phyloP scores from a whole-genome alignment of 2,329 filamentous ascomycete species.

The Pseudogymnoascus sp. region DNA sequence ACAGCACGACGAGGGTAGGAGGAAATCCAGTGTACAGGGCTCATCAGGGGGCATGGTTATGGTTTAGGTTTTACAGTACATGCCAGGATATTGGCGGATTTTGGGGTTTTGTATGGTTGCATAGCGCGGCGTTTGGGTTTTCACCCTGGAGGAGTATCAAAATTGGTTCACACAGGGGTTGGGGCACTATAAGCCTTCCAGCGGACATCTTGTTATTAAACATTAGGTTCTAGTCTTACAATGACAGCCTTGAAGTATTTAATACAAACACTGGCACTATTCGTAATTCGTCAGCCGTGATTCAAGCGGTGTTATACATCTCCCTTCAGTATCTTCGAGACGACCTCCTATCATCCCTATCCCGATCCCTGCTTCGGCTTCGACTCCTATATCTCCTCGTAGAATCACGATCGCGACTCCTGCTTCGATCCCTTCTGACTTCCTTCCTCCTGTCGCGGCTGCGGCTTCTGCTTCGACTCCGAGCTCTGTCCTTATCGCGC shows the following conservation, averaged over 20 bases:
- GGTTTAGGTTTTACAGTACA: background rate
- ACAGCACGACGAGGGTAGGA: background rate
- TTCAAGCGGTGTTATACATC: background rate
- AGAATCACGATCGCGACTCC: conserved; percentile 18
- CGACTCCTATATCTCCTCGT: conserved; percentile 19
- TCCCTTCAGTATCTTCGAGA: background rate
- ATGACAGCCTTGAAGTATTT: background rate
- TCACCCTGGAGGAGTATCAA: background rate
- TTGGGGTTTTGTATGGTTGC: background rate
- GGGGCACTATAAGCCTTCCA: background rate
- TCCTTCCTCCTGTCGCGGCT: conserved; percentile 12
- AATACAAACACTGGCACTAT: background rate
- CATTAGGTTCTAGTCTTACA: conserved; percentile 6
- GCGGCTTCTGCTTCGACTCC: conserved; percentile 16
- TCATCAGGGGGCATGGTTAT: conserved; percentile 2
- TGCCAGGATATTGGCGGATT: background rate
- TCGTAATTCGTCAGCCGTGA: background rate
- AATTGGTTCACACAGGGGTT: background rate
- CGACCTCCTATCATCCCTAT: conserved; percentile 15
- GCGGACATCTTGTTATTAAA: background rate
- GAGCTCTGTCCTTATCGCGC: conserved; percentile 19
- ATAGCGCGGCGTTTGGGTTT: conserved; percentile 6
- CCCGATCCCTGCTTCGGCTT: conserved; percentile 16
- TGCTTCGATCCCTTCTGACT: conserved; percentile 17
- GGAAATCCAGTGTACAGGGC: background rate